Evolutionary conservation across 1,139 yeast genomes (phyloP).

Genomic region (Candida tropicalis): DNA sequence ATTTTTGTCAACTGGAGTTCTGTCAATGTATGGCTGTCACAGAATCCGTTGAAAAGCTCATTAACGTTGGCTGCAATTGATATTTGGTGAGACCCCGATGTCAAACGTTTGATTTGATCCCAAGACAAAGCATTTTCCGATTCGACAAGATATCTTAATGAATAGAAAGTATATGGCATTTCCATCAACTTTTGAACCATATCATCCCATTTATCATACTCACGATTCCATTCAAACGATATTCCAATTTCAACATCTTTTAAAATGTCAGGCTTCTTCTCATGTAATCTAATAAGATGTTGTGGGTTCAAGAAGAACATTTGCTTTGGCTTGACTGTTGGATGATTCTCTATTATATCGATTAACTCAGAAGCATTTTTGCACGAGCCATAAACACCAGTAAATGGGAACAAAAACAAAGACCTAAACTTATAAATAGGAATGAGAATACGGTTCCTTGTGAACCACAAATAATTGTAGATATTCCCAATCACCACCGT

Average conservation of each 20-base stretch:
- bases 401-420: too few relatives aligned
- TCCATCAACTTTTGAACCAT: not conserved
- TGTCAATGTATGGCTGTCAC: not conserved
- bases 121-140: not conserved
- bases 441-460: too few relatives aligned
- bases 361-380: not conserved
- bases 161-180: not conserved
- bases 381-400: too few relatives aligned
- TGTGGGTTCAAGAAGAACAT: not conserved
- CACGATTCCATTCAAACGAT: not conserved
- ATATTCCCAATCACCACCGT: too few relatives aligned
- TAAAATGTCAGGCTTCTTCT: not conserved
- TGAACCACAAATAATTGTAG: too few relatives aligned
- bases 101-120: not conserved
- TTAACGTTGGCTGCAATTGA: not conserved
- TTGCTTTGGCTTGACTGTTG: not conserved
- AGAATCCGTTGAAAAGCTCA: not conserved
- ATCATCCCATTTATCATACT: not conserved
- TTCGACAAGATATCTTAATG: not conserved
- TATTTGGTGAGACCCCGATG: not conserved
- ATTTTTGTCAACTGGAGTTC: not conserved
- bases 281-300: not conserved
- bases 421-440: too few relatives aligned
- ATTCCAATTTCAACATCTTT: not conserved
- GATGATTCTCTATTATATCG: not conserved